Evolutionary conservation across 805 yeast genomes (phyloP), one percentile per base, ranked within the genome.

Genomic region (Teunomyces kruisii): DNA sequence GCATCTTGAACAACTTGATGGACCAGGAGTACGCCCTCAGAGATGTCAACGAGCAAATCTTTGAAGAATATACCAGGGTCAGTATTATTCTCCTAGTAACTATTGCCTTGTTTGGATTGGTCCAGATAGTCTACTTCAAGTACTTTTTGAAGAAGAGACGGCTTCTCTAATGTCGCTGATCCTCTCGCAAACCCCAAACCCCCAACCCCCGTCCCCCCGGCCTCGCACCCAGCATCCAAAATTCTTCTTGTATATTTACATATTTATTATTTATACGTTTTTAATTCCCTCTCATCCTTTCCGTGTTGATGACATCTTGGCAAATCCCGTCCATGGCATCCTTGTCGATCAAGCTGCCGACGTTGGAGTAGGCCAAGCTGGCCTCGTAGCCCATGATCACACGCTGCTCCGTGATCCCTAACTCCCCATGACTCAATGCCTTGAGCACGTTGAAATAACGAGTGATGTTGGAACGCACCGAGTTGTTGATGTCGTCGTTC

Each of bases 361-460:
- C 78, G 73, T 71, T 64, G 7, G 82, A 79, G 59, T 82, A 88
- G 9, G 84, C 86, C 75, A 88, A 73, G 68, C 96, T 87, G 13
- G 96, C 89, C 57, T 94, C 98, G 65, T 92, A 94, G 0, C 92
- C 94, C 57, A 81, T 75, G 7, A 81, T 76, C 13, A 94, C 76
- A 56, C 98, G 73, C 46, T 81, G 79, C 52, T 89, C 96, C 31
- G 88, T 87, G 44, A 94, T 84, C 10, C 96, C 96, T 49, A 94
- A 78, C 58, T 88, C 96, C 53, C 90, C 83, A 54, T 77, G 78
- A n/a, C 88, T 86, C 48, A 94, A 72, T 0, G 96, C 92, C 57
- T 80, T 79, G 42, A 94, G 74, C 52, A 94, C 91, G 62, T 89
- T 89, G 42, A 85, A 79, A 64, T 94, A 94, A 50, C 98, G 75